Evolutionary conservation across 768 basidiomycete genomes (phyloP), one percentile per base, ranked within the genome.

Genomic region (Baorangia bicolor): DNA sequence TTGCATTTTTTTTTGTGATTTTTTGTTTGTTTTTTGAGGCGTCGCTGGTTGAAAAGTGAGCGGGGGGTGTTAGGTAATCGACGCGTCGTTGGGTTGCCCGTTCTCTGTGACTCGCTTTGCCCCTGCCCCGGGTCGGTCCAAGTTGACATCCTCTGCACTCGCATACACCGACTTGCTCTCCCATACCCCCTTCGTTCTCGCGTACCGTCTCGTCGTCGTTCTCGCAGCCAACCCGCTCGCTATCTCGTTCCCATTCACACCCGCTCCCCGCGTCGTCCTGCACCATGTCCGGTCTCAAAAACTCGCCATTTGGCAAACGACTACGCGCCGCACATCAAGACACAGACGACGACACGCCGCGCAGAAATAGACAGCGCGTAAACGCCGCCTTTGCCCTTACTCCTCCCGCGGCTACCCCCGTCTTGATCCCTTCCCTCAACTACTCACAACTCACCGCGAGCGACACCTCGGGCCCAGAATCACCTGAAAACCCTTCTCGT

Each of bases 291-390:
- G 82, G 83, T 52, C 80, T 91, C 73, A 89, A 88, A 77, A 90
- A 91, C 73, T 90, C 90, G 65, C 87, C 87, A 1, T 92, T 90
- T 73, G 89, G 88, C 40, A 92, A 91, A 67, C 84, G 90, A 13
- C 78, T 92, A n/a, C 84, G 89, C 40, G 86, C 86, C 14, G 80
- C 85, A 5, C 84, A 87, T 57, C 78, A 81, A 63, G 85, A 88
- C 64, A 39, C 59, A 28, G 72, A 70, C 21, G 86, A 87, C 55
- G 82, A 85, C 49, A 70, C 77, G 3, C 82, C 81, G 0, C 69
- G 81, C 51, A 74, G 82, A 61, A 81, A 73, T 61, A 75, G 83
- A 38, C 78, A 77, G 38, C 76, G 83, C 45, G 74, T 79, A 35
- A 79, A 82, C 49, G 77, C 81, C 16, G 77, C 84, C 49, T 86